These are phyloP conservation scores for Pelagophyceae sp. DNA, from an alignment of 352 stramenopile genomes.

Conservation along the genomic window DNA sequence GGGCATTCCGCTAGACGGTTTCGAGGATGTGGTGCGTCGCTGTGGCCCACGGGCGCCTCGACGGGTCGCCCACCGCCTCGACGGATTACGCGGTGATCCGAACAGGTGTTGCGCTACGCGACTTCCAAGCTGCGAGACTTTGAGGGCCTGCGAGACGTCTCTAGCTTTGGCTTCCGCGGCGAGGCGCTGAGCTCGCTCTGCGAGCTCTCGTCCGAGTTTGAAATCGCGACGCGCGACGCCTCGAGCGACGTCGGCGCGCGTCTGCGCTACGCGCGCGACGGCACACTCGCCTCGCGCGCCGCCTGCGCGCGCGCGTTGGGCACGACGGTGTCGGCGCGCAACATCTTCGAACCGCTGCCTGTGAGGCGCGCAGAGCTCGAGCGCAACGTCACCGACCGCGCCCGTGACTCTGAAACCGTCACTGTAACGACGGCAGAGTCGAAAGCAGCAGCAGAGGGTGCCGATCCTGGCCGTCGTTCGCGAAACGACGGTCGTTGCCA, in stretches of 20 bases:
- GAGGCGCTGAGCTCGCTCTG: conserved; percentile 90
- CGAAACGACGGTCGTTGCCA: too few relatives aligned
- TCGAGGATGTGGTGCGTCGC: conserved; percentile 35
- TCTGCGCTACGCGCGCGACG: conserved; percentile 66
- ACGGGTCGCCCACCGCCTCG: too few relatives aligned
- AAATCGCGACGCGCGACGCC: conserved; percentile 69
- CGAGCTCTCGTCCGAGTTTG: conserved; percentile 69
- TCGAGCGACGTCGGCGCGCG: conserved; percentile 60
- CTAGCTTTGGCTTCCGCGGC: conserved; percentile 87
- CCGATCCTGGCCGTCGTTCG: too few relatives aligned
- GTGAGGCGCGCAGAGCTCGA: conserved; percentile 82
- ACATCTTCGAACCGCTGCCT: conserved; percentile 82
- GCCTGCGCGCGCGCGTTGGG: conserved; percentile 51
- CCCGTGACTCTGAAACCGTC: too few relatives aligned
- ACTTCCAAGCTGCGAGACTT: conserved; percentile 92
- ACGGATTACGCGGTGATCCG: too few relatives aligned
- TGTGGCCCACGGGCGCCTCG: too few relatives aligned
- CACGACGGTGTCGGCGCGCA: conserved; percentile 80
- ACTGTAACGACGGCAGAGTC: too few relatives aligned
- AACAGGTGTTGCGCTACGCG: conserved; percentile 85
- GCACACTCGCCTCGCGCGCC: conserved; percentile 45
- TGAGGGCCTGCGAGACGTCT: conserved; percentile 68
- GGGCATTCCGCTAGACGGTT: conserved; percentile 67
- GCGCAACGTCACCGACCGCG: too few relatives aligned
- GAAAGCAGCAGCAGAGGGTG: too few relatives aligned